A percentile compares a stretch with the other conserved stretches of the same genome.
Evolutionary conservation across 2,329 filamentous ascomycete species (phyloP).

Genomic region (Fusarium phyllophilum): DNA sequence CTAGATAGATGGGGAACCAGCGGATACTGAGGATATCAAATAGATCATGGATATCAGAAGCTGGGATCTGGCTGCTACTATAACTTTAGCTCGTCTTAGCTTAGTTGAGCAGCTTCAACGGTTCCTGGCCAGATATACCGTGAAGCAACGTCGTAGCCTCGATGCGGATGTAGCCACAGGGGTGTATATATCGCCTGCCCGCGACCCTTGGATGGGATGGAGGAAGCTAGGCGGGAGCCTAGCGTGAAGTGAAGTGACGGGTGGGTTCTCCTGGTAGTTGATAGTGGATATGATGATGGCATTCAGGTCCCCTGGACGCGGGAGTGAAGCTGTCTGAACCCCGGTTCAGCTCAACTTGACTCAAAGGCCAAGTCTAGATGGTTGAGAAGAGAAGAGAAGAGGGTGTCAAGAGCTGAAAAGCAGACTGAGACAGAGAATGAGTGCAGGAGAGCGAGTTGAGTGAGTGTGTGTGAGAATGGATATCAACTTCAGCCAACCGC

Average conservation of each 20-base stretch:
- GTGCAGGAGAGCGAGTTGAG: background rate
- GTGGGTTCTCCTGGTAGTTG: background rate
- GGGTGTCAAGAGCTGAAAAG: background rate
- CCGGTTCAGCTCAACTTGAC: background rate
- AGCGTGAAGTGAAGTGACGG: conserved; percentile 5
- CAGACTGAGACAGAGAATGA: conserved; percentile 24
- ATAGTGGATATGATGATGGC: conserved; percentile 32
- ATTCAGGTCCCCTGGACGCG: conserved; percentile 15
- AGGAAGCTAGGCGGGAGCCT: conserved; percentile 20
- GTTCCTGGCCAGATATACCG: conserved; percentile 24
- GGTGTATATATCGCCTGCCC: conserved; percentile 24
- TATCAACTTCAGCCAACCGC: background rate
- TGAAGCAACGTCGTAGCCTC: conserved; percentile 11
- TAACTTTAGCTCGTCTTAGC: conserved; percentile 12
- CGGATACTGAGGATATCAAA: conserved; percentile 11
- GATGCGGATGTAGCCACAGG: conserved; percentile 12
- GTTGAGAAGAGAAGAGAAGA: background rate
- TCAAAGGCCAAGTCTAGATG: background rate
- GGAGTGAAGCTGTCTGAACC: background rate
- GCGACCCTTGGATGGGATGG: conserved; percentile 4
- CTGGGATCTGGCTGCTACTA: conserved; percentile 3
- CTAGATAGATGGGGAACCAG: conserved; percentile 14
- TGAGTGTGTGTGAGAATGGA: background rate
- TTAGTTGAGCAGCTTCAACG: conserved; percentile 21
- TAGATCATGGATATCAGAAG: conserved; percentile 16